Evolutionary conservation across 208 protist genomes (phyloP), one percentile per base, ranked within the genome.

Genomic region (Crithidia thermophila): DNA sequence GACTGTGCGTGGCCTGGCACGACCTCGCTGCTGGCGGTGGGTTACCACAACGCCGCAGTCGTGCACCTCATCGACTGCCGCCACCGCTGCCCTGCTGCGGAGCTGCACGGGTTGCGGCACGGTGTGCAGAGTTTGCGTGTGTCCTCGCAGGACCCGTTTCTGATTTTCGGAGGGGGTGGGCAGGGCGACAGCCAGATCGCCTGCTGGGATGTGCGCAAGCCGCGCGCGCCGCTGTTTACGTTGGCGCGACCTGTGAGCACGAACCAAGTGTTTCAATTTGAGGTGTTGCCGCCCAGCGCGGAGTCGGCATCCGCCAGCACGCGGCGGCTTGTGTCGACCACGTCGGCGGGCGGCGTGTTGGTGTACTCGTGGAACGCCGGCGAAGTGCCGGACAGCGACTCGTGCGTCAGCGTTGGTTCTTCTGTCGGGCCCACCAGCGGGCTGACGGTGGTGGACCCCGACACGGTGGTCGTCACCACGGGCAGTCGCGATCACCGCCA

Each of bases 11-110:
- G 57, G 34, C 40, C 37, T 21, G 63, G 47, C 45, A 62, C 64
- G 20, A 33, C 45, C n/a, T 30, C 46, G 23, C 56, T 95, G 3
- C 18, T 84, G 20, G 58, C 65, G 28, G 80, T 82, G 13, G 81
- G 84, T n/a, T 93, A 75, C 66, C 61, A 82, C 37, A 76, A 82
- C 25, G 59, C 74, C n/a, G 58, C 72, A 1, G 61, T 76, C 18
- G 81, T 95, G 13, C 84, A 95, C 55, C 47, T 87, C 28, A 53
- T 93, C 20, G 90, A 95, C 63, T 68, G 74, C 23, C 79, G 87
- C 18, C 50, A 84, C 37, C 72, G 55, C 62, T 81, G 78, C 25
- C 62, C 72, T 1, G 82, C 83, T 0, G 82, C 82, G 8, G 42
- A 82, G 31, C 72, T 95, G n/a, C 72, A 70, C 33, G 67, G 79